A percentile compares a stretch with the other conserved stretches of the same genome.
These are phyloP conservation scores for Fusarium sp. DNA, from an alignment of 2,329 filamentous ascomycete genomes.

Conservation along the genomic window DNA sequence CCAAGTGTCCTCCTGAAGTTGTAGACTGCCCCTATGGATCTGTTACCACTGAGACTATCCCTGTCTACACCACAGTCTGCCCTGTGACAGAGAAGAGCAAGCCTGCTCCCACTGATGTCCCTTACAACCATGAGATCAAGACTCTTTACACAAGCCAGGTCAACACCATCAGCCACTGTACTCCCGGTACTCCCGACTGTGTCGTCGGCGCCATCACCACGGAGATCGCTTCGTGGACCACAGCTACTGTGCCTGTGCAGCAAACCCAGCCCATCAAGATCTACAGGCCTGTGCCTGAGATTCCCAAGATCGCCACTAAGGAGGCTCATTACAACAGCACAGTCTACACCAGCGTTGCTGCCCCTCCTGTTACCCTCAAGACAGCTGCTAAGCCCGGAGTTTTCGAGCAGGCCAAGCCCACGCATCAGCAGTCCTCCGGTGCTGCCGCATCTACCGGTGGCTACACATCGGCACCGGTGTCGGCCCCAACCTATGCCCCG, in stretches of 20 bases:
- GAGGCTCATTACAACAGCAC: constrained; percentile 15
- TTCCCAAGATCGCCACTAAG: constrained; percentile 12
- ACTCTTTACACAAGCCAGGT: constrained; percentile 64
- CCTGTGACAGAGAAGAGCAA: constrained; percentile 21
- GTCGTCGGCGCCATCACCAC: constrained; percentile 47
- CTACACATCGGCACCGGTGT: constrained; percentile 18
- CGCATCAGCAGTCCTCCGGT: constrained; percentile 19
- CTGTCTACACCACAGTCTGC: constrained; percentile 29
- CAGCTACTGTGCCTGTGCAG: constrained; percentile 25
- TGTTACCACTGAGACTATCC: constrained; percentile 45
- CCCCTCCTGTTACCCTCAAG: constrained; percentile 29
- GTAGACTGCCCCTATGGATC: constrained; percentile 57
- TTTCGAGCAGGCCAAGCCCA: constrained; percentile 25
- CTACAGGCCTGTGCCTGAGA: constrained; percentile 23
- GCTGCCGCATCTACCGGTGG: constrained; percentile 39
- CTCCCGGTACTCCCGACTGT: constrained; percentile 61
- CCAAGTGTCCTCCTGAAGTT: constrained; percentile 61
- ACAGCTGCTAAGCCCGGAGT: constrained; percentile 31
- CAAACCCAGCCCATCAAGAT: constrained; percentile 24
- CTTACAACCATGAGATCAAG: constrained; percentile 37
- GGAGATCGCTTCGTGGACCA: constrained; percentile 40
- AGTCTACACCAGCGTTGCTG: constrained; percentile 19
- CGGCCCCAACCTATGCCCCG: constrained; percentile 9
- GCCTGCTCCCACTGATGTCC: constrained; percentile 16
- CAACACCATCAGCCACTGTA: constrained; percentile 65